Conservation (phyloP, 306 rosid genomes). For the Acmispon strigosus region DNA sequence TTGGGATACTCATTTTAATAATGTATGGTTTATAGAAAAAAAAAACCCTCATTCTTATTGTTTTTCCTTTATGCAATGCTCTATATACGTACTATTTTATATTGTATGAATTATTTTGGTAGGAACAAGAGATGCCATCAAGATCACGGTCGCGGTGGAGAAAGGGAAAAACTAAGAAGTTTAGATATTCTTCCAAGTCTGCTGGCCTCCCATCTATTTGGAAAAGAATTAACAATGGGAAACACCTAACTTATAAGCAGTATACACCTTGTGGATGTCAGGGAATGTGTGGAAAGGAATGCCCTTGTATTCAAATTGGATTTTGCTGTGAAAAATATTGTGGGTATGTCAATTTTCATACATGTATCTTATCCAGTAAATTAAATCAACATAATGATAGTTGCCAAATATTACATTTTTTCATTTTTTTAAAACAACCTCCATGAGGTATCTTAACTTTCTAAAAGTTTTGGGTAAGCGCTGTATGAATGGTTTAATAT, state of each 20-base stretch:
- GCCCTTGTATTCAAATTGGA: constrained; percentile 60
- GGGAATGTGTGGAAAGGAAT: constrained; percentile 69
- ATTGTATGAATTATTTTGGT: background rate
- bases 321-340: constrained; percentile 88
- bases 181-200: constrained; percentile 56
- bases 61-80: background rate
- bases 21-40: no score
- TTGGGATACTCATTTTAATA: no score
- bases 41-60: no score
- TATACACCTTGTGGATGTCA: constrained; percentile 74
- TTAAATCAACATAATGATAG: no score
- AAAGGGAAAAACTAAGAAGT: constrained; percentile 68
- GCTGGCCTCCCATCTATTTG: constrained; percentile 54
- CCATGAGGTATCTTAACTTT: no score
- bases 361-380: background rate
- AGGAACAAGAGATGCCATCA: constrained; percentile 53
- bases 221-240: constrained; percentile 57
- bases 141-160: constrained; percentile 46
- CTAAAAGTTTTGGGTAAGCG: no score
- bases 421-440: no score
- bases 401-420: no score
- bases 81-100: background rate
- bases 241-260: constrained; percentile 43
- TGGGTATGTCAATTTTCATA: constrained; percentile 47
- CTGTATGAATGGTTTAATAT: no score